Evolutionary conservation across 2,329 filamentous ascomycete genomes (phyloP).

Genomic region (Teratosphaeriaceae sp.): DNA sequence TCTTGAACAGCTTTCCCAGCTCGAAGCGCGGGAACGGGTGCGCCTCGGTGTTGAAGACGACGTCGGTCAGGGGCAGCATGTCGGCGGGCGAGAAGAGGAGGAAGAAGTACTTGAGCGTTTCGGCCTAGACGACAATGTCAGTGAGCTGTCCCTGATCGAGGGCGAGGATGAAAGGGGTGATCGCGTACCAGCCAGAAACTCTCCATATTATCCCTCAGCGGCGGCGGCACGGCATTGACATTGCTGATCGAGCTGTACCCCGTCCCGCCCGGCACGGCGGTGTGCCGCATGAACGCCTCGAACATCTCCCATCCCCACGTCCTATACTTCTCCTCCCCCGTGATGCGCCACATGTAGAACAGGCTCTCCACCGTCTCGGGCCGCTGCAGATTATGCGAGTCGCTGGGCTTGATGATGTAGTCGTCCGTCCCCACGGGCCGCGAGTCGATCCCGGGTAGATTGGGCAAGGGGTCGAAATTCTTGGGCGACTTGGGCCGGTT

Average conservation of each 20-base stretch:
- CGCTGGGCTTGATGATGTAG: slow-evolving; percentile 71
- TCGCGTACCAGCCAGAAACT: slow-evolving; percentile 93
- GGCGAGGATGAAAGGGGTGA: background rate
- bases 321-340: slow-evolving; percentile 78
- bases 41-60: slow-evolving; percentile 95
- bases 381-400: slow-evolving; percentile 86
- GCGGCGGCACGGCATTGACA: slow-evolving; percentile 64
- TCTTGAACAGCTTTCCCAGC: slow-evolving; percentile 67
- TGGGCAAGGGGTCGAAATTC: slow-evolving; percentile 22
- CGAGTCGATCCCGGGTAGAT: slow-evolving; percentile 38
- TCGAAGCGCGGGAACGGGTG: slow-evolving; percentile 86
- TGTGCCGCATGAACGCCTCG: slow-evolving; percentile 80
- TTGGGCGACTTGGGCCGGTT: slow-evolving; percentile 44
- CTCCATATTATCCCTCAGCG: slow-evolving; percentile 86
- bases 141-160: background rate
- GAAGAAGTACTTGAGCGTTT: slow-evolving; percentile 97
- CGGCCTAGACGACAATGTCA: slow-evolving; percentile 52
- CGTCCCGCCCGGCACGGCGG: slow-evolving; percentile 66
- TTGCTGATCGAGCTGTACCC: slow-evolving; percentile 79
- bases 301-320: slow-evolving; percentile 99
- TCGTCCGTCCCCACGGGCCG: slow-evolving; percentile 62
- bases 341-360: slow-evolving; percentile 99
- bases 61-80: slow-evolving; percentile 72
- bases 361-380: slow-evolving; percentile 95
- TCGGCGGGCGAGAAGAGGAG: slow-evolving; percentile 83